Conservation (phyloP, 352 stramenopile species). For the Globisporangium radiosum region DNA sequence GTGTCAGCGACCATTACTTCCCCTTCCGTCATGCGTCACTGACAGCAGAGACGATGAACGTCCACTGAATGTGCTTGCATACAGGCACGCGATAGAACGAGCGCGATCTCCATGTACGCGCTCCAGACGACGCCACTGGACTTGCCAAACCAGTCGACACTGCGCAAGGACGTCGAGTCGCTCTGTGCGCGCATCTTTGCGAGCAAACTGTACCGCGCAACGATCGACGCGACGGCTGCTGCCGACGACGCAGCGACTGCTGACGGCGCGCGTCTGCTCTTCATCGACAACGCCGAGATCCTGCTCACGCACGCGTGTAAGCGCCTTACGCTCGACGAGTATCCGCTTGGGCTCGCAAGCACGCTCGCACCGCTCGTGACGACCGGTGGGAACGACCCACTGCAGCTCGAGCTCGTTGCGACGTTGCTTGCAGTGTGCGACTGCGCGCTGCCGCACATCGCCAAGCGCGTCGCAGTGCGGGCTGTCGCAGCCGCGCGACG, state of each 20-base stretch:
- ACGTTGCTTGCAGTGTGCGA: constrained; percentile 38
- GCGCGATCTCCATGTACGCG: constrained; percentile 61
- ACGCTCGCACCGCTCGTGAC: constrained; percentile 54
- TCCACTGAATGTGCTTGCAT: neutral
- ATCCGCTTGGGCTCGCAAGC: constrained; percentile 35
- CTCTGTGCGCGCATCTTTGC: constrained; percentile 61
- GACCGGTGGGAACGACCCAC: constrained; percentile 56
- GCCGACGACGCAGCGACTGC: constrained; percentile 21
- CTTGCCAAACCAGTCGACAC: constrained; percentile 36
- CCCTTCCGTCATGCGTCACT: neutral
- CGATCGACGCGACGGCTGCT: constrained; percentile 14
- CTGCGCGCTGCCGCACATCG: constrained; percentile 44
- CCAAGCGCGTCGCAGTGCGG: constrained; percentile 21
- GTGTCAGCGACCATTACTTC: neutral
- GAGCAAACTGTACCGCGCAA: constrained; percentile 41
- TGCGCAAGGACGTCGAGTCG: constrained; percentile 65
- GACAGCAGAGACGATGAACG: neutral
- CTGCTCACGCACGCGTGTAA: constrained; percentile 64
- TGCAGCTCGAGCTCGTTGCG: constrained; percentile 53
- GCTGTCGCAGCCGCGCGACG: constrained; percentile 30
- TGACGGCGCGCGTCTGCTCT: constrained; percentile 52
- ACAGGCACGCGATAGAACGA: constrained; percentile 18
- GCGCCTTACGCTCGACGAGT: constrained; percentile 42
- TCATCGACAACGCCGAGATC: constrained; percentile 74
- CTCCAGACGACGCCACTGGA: constrained; percentile 59